Evolutionary conservation across 306 rosid genomes (phyloP).

Genomic region (Fragaria vesca): DNA sequence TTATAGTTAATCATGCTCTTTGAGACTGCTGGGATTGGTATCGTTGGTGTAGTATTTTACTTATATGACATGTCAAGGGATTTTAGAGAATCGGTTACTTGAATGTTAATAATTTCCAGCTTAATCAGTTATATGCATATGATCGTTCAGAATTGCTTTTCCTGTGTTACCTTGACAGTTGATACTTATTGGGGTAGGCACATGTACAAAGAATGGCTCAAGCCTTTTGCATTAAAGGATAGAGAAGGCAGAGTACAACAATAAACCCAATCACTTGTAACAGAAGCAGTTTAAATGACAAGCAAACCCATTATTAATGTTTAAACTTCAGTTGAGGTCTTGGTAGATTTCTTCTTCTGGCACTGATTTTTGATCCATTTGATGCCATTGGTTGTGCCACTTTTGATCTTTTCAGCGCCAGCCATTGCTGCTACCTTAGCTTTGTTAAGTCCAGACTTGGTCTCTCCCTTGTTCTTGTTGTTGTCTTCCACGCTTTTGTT

Average conservation of each 20-base stretch:
- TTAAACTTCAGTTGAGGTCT: constrained; percentile 9
- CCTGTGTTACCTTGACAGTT: not conserved
- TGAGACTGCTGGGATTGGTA: not conserved
- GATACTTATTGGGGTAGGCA: not conserved
- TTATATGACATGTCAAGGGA: not conserved
- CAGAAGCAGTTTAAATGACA: not conserved
- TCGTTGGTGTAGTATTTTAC: not conserved
- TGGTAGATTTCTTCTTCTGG: constrained; percentile 51
- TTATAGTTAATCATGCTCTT: not conserved
- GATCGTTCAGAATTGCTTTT: not conserved
- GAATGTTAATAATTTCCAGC: not conserved
- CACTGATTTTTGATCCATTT: constrained; percentile 84
- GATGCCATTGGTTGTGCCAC: constrained; percentile 56
- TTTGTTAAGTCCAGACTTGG: constrained; percentile 51
- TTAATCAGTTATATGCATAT: not conserved
- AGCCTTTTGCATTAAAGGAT: not conserved
- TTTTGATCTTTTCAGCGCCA: constrained; percentile 58
- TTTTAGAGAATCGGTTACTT: not conserved
- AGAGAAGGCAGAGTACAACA: not conserved
- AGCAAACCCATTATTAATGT: not conserved
- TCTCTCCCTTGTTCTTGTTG: constrained; percentile 40
- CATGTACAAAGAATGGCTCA: not conserved
- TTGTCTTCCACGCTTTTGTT: constrained; percentile 36
- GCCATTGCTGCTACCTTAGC: constrained; percentile 58
- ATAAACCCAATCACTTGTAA: not conserved